Base-by-base conservation (phyloP, 805 yeast species). In the Suhomyces sp. region DNA sequence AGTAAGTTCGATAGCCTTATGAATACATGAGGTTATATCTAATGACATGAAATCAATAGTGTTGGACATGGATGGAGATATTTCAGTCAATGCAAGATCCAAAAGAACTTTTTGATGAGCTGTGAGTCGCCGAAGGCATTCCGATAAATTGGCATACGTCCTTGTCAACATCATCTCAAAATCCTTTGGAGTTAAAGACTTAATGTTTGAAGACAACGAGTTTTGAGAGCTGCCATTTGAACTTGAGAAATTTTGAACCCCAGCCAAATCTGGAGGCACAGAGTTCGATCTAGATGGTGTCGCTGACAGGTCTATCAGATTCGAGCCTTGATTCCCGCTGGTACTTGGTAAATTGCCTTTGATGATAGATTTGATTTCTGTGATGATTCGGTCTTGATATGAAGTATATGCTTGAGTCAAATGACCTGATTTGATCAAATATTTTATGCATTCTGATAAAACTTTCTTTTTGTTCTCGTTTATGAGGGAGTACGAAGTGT, bases 81-180 rank as follows among this genome's bases (percentile, higher is more conserved):
- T 43, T 5, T 58, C 40, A 31, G 57, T 70, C 27, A 50, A 71
- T 0, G 95, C 80, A 35, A 84, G 53, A 45, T 87, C 93, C 10
- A 93, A 67, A 19, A 91, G 58, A 4, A 86, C 48, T 55, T 88
- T 88, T 53, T 88, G 95, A 39, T 88, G 96, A 6, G 76, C 64
- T 1, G 86, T 77, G 19, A 90, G 63, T 39, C 95, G 72, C 43
- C 91, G 67, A 17, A 88, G 63, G 13, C 87, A 79, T 50, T 84
- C 95, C 0, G 88, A 77, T 3, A 83, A 66, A 14, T 76, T 72
- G 0, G 85, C 61, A 46, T 76, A 86, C 4, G 81, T 80, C 19
- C 63, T 65, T 2, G 70, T 56, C 27, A 87, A 55, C 86, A 88
- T 82, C 2, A 60, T 65, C 48, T 84, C 87, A 52, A 88, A 88